phyloP scores from a whole-genome alignment of 257 asterid genomes.

The Lycium ferocissimum region DNA sequence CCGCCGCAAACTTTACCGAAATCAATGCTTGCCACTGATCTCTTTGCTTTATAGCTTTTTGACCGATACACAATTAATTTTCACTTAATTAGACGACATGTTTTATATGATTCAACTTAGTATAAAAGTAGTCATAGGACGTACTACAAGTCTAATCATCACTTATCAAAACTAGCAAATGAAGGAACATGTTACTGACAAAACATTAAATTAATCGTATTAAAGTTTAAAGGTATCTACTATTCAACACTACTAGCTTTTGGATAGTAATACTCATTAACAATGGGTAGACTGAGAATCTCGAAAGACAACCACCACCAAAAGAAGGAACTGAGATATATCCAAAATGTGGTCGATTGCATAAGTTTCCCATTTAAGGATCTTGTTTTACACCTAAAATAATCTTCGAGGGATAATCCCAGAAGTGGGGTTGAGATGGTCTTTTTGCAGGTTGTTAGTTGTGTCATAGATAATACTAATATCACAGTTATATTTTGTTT shows the following conservation, averaged over 20 bases:
- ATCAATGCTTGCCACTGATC: not conserved
- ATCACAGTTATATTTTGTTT: no score
- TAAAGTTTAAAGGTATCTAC: not conserved
- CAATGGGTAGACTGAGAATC: no score
- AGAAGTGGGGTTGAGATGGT: no score
- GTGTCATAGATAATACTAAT: no score
- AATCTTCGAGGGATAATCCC: no score
- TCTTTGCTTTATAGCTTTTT: conserved; percentile 10
- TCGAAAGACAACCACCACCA: no score
- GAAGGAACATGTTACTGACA: not conserved
- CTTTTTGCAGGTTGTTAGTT: no score
- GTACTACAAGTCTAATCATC: not conserved
- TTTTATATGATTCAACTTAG: not conserved
- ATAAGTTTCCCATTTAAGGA: no score
- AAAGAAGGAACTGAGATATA: no score
- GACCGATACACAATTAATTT: not conserved
- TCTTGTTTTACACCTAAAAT: no score
- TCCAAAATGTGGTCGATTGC: no score
- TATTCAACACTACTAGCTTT: not conserved
- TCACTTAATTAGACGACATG: not conserved
- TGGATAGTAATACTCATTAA: no score
- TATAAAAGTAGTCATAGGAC: not conserved
- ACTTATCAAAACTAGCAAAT: not conserved
- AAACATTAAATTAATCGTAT: not conserved
- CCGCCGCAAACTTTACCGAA: conserved; percentile 20